A percentile compares a stretch with the other conserved stretches of the same genome.
These are phyloP conservation scores for Hemerocallis citrina DNA, from an alignment of 106 monocot species.

Conservation along the genomic window DNA sequence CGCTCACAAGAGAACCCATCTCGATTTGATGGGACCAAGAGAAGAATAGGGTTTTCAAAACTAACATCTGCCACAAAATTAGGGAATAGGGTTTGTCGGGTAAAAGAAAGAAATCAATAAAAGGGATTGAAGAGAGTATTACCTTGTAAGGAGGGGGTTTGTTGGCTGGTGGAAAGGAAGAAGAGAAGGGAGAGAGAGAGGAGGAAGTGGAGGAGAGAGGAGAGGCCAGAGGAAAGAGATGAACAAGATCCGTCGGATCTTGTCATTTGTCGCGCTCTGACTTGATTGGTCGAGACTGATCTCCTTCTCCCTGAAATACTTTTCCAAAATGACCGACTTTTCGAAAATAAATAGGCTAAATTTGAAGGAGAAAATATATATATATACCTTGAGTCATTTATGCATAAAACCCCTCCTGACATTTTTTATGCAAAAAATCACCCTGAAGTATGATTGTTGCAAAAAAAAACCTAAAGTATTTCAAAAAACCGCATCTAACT, in stretches of 20 bases:
- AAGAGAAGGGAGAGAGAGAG: slow-evolving; percentile 7
- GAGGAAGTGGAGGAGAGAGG: slow-evolving; percentile 2
- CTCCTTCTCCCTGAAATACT: no score
- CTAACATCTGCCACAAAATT: slow-evolving; percentile 43
- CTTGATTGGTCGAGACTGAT: no score
- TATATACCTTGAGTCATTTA: no score
- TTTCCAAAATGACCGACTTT: no score
- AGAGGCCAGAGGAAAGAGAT: slow-evolving; percentile 1
- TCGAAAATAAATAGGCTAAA: no score
- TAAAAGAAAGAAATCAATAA: background rate
- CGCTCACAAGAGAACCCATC: slow-evolving; percentile 53
- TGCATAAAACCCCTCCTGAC: no score
- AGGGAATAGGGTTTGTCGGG: background rate
- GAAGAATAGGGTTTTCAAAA: slow-evolving; percentile 34
- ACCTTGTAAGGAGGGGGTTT: background rate
- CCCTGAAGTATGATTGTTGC: no score
- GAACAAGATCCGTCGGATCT: slow-evolving; percentile 2
- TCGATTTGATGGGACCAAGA: slow-evolving; percentile 18
- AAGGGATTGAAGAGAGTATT: background rate
- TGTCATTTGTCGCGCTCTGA: background rate
- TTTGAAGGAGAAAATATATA: no score
- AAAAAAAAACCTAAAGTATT: no score
- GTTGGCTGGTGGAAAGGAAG: slow-evolving; percentile 8
- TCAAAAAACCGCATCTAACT: no score
- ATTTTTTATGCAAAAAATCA: no score